phyloP scores from a whole-genome alignment of 768 basidiomycete species.

The Tylopilus sp. region DNA sequence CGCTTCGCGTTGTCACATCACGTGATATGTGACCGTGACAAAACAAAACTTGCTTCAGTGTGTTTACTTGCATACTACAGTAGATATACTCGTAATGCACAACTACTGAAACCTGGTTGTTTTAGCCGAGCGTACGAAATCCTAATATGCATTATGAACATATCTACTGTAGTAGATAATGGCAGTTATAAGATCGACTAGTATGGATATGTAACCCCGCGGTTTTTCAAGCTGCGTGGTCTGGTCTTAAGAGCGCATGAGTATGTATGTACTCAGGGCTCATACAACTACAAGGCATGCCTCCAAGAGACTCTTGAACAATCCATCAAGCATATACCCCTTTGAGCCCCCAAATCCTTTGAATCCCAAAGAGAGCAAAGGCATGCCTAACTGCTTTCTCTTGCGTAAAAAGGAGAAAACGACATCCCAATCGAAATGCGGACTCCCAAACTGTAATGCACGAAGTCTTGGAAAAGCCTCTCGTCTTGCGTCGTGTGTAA shows the following conservation, averaged over 20 bases:
- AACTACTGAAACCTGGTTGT: too few species aligned
- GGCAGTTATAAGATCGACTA: too few species aligned
- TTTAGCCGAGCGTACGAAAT: too few species aligned
- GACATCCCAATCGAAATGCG: conserved; percentile 29
- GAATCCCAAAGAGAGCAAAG: conserved; percentile 18
- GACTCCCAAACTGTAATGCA: conserved; percentile 18
- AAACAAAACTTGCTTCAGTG: too few species aligned
- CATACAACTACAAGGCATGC: conserved; percentile 24
- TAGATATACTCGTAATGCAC: too few species aligned
- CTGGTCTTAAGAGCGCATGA: too few species aligned
- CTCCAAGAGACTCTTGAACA: conserved; percentile 18
- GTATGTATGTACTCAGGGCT: too few species aligned
- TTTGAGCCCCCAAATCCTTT: conserved; percentile 19
- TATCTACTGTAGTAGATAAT: too few species aligned
- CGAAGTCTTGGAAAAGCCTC: conserved; percentile 25
- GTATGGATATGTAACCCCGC: too few species aligned
- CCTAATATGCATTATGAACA: too few species aligned
- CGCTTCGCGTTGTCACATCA: conserved; percentile 25
- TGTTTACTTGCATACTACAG: too few species aligned
- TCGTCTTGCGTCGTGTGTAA: conserved; percentile 24
- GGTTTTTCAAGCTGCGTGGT: too few species aligned
- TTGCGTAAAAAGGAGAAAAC: conserved; percentile 25
- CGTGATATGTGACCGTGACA: conserved; percentile 15
- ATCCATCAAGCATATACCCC: conserved; percentile 19
- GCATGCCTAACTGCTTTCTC: conserved; percentile 19